Base-by-base conservation (phyloP, 768 basidiomycete species). In the Hygrocybe punicea region DNA sequence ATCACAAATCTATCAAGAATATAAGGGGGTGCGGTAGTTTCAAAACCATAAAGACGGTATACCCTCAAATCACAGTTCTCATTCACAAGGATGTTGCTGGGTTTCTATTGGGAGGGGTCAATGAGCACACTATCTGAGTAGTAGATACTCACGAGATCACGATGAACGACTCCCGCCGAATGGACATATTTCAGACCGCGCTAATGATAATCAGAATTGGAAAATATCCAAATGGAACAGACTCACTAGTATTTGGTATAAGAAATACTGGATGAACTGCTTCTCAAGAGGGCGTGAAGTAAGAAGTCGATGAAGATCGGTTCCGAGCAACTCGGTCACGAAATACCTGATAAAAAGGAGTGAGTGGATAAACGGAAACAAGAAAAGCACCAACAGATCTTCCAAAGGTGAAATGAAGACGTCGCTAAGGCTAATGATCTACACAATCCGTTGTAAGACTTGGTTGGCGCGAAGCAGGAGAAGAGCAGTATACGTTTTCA, bases 331-430 rank as follows among this genome's bases (percentile, higher is more conserved):
- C 66, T 99, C 97, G 14, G 97, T 99, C 52, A 99, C 97, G 69
- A 99, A 99, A 78, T 99, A 99, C 65, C 96, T 98, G 66, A 17
- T 11, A 39, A 33, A 35, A 19, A 42, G 19, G 59, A 49, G 35
- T 53, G 53, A 14, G 33, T 23, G 23, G 10, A 58, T 24, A 19
- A 24, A 40, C 52, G 34, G 42, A 51, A 42, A 9, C 49, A 29
- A 39, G 24, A 44, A 25, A 54, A 46, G 21, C 47, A 76, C 90
- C 65, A 62, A 96, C 93, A 97, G 83, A 76, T 97, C 95, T 71
- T 99, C 97, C 19, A 98, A 82, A n/a, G 97, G 97, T 10, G 97
- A 98, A 67, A 99, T 99, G 78, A 99, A 99, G 64, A 98, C 97
- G 74, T 99, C 97, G 73, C 89, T 91, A 55, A 99, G 82, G 64